Evolutionary conservation across 768 basidiomycete genomes (phyloP).

Genomic region (Atractiella rhizophila): DNA sequence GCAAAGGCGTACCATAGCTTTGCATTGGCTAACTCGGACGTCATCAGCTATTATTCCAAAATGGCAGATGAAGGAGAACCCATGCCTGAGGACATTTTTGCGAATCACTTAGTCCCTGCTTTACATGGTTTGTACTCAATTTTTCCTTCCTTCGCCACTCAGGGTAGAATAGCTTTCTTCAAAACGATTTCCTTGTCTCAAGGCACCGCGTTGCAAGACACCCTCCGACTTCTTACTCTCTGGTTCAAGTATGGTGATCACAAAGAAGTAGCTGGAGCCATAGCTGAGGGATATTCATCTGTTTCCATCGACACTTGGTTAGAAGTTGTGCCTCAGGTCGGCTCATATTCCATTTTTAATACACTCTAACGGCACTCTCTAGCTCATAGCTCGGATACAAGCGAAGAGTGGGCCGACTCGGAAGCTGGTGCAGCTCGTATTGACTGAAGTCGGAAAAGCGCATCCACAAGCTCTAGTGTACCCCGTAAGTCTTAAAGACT

Average conservation of each 20-base stretch:
- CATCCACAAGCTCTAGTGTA: constrained; percentile 96
- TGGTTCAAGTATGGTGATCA: constrained; percentile 96
- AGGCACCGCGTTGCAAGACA: constrained; percentile 80
- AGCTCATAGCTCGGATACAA: constrained; percentile 98
- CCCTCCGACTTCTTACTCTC: constrained; percentile 64
- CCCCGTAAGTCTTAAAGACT: too few relatives aligned
- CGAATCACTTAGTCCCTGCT: constrained; percentile 66
- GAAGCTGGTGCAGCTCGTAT: constrained; percentile 59
- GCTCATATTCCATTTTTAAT: constrained; percentile 2
- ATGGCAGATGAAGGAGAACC: constrained; percentile 32
- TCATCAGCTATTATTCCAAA: constrained; percentile 53
- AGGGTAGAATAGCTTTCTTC: constrained; percentile 36
- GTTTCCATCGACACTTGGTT: constrained; percentile 96
- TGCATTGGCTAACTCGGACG: constrained; percentile 89
- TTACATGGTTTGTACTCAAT: constrained; percentile 53
- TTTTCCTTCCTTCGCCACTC: neutral
- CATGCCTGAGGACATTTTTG: constrained; percentile 37
- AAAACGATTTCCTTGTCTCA: constrained; percentile 72
- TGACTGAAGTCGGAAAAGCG: constrained; percentile 78
- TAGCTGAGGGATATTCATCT: constrained; percentile 57
- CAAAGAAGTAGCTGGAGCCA: constrained; percentile 66
- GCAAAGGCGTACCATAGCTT: constrained; percentile 99
- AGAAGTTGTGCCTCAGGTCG: constrained; percentile 89
- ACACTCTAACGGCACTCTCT: neutral
- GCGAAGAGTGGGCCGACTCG: constrained; percentile 69